Evolutionary conservation across 257 asterid species (phyloP).

Genomic region (Salvia rosmarinus): DNA sequence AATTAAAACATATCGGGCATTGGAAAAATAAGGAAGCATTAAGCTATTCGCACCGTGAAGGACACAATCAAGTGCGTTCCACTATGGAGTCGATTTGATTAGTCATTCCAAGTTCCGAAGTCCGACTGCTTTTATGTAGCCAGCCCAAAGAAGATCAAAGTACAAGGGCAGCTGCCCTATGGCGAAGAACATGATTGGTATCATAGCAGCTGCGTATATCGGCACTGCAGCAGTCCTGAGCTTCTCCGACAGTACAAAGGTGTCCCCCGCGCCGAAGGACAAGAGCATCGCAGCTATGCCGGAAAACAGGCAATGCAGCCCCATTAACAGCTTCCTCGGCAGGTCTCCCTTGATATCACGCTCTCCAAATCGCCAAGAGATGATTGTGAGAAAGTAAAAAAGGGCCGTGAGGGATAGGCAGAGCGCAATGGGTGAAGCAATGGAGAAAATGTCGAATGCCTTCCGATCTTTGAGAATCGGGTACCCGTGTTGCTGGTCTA

Average conservation of each 20-base stretch:
- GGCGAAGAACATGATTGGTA: slow-evolving; percentile 54
- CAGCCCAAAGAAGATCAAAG: slow-evolving; percentile 59
- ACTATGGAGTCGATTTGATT: too few species aligned
- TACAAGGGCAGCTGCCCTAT: slow-evolving; percentile 55
- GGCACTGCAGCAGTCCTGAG: slow-evolving; percentile 43
- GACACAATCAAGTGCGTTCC: too few species aligned
- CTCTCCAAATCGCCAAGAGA: slow-evolving; percentile 59
- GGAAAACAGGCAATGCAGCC: slow-evolving; percentile 51
- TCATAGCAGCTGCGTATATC: slow-evolving; percentile 45
- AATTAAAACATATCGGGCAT: too few species aligned
- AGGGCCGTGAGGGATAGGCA: slow-evolving; percentile 65
- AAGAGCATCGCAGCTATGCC: slow-evolving; percentile 60
- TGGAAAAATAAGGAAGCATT: too few species aligned
- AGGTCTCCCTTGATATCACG: slow-evolving; percentile 46
- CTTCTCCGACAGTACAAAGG: slow-evolving; percentile 46
- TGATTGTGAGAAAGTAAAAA: slow-evolving; percentile 60
- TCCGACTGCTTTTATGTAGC: slow-evolving; percentile 20
- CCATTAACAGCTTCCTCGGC: slow-evolving; percentile 57
- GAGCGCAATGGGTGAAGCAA: slow-evolving; percentile 53
- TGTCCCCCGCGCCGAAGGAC: slow-evolving; percentile 66
- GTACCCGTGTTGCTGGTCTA: slow-evolving; percentile 38
- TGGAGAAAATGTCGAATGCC: slow-evolving; percentile 51
- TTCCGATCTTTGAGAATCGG: slow-evolving; percentile 37
- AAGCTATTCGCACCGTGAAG: too few species aligned
- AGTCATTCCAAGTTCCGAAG: too few species aligned